These are phyloP conservation scores for Vitis hybrid DNA, from an alignment of 177 flowering plant genomes.

Conservation along the genomic window DNA sequence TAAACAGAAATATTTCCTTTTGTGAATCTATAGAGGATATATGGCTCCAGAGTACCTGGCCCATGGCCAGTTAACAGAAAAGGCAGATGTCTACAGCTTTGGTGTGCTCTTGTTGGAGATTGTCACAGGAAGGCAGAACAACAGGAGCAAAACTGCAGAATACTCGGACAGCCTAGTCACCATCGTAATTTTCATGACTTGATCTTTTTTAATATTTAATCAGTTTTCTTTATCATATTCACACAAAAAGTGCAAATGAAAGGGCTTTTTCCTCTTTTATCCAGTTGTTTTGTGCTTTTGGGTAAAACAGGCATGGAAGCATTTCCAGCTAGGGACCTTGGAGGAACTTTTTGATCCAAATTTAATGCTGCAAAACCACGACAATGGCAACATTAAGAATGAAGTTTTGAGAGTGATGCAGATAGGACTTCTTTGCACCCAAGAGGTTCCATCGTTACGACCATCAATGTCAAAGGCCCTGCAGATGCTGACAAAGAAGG, in stretches of 20 bases:
- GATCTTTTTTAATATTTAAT: not conserved
- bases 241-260: not conserved
- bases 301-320: slow-evolving; percentile 69
- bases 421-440: slow-evolving; percentile 80
- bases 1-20: not conserved
- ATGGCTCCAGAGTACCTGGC: slow-evolving; percentile 75
- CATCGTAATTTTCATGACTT: slow-evolving; percentile 35
- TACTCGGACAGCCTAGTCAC: slow-evolving; percentile 66
- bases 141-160: slow-evolving; percentile 55
- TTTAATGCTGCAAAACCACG: slow-evolving; percentile 36
- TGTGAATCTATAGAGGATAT: slow-evolving; percentile 39
- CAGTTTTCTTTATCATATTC: not conserved
- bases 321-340: slow-evolving; percentile 48
- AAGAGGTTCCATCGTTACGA: slow-evolving; percentile 65
- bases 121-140: slow-evolving; percentile 71
- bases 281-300: not conserved
- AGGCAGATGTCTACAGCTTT: slow-evolving; percentile 65
- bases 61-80: slow-evolving; percentile 58
- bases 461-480: slow-evolving; percentile 78
- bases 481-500: slow-evolving; percentile 54
- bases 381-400: slow-evolving; percentile 28
- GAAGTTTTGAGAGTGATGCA: slow-evolving; percentile 65
- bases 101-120: slow-evolving; percentile 83
- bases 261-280: not conserved
- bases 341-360: slow-evolving; percentile 73